These are phyloP conservation scores for Kwoniella sp. DNA, from an alignment of 768 basidiomycete species.

Conservation along the genomic window DNA sequence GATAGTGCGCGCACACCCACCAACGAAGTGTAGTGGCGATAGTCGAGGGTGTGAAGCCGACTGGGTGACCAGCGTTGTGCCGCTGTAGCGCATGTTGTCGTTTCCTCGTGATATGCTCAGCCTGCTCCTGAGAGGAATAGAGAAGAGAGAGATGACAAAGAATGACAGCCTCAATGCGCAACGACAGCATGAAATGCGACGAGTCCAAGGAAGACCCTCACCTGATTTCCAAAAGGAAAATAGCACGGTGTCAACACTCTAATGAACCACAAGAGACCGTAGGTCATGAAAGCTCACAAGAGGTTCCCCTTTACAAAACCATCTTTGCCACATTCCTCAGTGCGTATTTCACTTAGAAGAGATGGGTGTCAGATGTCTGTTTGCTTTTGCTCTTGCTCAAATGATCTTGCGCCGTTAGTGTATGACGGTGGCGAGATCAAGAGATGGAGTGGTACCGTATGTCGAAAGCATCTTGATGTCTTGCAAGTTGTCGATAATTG, in stretches of 20 bases:
- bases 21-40: not conserved
- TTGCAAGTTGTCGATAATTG: slow-evolving; percentile 1
- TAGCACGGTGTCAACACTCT: slow-evolving; percentile 34
- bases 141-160: slow-evolving; percentile 11
- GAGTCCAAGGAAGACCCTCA: slow-evolving; percentile 28
- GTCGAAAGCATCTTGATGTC: slow-evolving; percentile 11
- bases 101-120: slow-evolving; percentile 8
- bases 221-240: slow-evolving; percentile 24
- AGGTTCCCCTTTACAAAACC: slow-evolving; percentile 17
- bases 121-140: slow-evolving; percentile 24
- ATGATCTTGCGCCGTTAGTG: slow-evolving; percentile 13
- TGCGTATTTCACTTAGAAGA: not conserved
- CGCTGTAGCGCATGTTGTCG: not conserved
- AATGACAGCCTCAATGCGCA: slow-evolving; percentile 19
- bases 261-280: slow-evolving; percentile 22
- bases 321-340: slow-evolving; percentile 25
- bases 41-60: not conserved
- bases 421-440: slow-evolving; percentile 5
- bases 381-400: not conserved
- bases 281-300: slow-evolving; percentile 30
- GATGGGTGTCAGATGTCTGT: slow-evolving; percentile 28
- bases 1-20: not conserved
- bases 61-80: not conserved
- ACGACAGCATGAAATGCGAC: slow-evolving; percentile 10
- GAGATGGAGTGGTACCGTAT: no score